Conservation (phyloP, 1,284 basidiomycete species). For the Fomitopsis betulina region DNA sequence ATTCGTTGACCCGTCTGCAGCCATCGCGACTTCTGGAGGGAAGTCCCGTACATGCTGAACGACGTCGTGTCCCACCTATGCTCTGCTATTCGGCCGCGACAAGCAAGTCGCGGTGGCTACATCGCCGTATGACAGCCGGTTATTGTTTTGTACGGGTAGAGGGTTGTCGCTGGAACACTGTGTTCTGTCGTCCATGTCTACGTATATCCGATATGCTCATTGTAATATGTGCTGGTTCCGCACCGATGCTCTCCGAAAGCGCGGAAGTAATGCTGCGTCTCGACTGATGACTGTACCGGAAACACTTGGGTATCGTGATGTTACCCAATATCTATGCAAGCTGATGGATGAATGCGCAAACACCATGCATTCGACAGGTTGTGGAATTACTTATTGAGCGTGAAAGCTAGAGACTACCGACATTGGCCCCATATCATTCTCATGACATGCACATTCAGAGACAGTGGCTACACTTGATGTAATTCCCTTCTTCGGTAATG, state of each 20-base stretch:
- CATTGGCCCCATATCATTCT: background rate
- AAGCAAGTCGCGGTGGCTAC: constrained; percentile 64
- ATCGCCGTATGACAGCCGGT: constrained; percentile 55
- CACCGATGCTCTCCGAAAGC: background rate
- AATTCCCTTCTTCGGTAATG: background rate
- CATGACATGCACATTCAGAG: background rate
- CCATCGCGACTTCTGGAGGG: constrained; percentile 84
- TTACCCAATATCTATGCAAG: no score
- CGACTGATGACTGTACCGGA: no score
- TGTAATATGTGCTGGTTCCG: background rate
- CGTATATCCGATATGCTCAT: constrained; percentile 3
- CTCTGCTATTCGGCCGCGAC: constrained; percentile 61
- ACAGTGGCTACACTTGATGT: background rate
- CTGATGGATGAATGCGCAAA: no score
- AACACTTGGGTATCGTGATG: no score
- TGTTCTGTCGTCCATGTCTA: background rate
- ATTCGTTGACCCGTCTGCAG: constrained; percentile 31
- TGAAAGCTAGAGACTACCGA: no score
- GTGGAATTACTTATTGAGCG: no score
- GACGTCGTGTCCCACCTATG: constrained; percentile 76
- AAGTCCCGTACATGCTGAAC: constrained; percentile 77
- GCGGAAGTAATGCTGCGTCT: background rate
- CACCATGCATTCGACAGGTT: no score
- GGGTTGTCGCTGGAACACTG: background rate
- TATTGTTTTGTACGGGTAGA: constrained; percentile 5